Base-by-base conservation (phyloP, 495 filamentous ascomycete genomes). In the Lasiosphaeria ovina region DNA sequence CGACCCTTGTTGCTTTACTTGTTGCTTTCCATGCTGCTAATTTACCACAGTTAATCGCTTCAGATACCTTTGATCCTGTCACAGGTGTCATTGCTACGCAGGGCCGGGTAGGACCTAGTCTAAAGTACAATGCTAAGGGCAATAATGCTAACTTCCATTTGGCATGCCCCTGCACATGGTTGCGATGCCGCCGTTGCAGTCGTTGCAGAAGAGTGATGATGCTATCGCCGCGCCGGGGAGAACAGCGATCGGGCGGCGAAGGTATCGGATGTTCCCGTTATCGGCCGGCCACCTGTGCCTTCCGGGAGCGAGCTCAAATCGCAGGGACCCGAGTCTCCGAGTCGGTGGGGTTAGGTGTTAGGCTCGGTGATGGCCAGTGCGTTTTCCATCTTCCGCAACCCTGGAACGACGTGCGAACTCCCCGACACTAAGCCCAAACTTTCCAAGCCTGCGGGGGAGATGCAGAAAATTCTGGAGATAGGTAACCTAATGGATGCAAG, bases 231-330 rank as follows among this genome's bases (percentile, higher is more conserved):
- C 24, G 24, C 24, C 24, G 24, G 24, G 24, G 24, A 24, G 24
- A 24, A 24, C 24, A 24, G 24, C 24, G 24, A 24, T 24, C 24
- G 24, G 24, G 24, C 24, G 40, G n/a, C 40, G 24, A 24, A 24
- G 24, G 24, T 24, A 24, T 24, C 24, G 56, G 56, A 40, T 44
- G 35, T 36, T 31, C 56, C 56, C 56, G 56, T 57, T 24, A 24
- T 24, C 24, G 24, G 24, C 24, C 55, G 55, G 55, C 55, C 55
- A 57, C 33, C 16, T 47, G 47, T 40, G 57, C 48, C 49, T 45
- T 33, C 31, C 48, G 56, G 56, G 56, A 51, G 45, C 56, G 56
- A 58, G 17, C 40, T 57, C 17, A n/a, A 31, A 11, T 33, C 53
- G 34, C 16, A 44, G 36, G 33, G 36, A 6, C 53, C 53, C 53